Evolutionary conservation across 2,329 filamentous ascomycete species (phyloP).

Genomic region (Hymenoscyphus occultus): DNA sequence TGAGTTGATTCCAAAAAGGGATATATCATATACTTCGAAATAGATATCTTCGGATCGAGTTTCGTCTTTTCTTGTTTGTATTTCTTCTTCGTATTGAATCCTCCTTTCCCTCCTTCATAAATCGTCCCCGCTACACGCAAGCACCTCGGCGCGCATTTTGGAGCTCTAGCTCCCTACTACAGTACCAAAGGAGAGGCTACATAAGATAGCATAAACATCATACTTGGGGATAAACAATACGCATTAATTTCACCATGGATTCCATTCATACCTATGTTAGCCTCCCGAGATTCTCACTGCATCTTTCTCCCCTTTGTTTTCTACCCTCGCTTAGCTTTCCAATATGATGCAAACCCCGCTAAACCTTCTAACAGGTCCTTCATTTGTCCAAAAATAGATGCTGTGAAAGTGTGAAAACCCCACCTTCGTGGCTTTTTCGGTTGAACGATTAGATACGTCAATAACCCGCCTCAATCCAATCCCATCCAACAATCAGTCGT

Average conservation of each 20-base stretch:
- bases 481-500: conserved; percentile 22
- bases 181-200: too few species aligned
- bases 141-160: background rate
- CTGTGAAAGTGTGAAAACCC: background rate
- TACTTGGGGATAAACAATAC: too few species aligned
- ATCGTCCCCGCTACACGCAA: background rate
- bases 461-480: background rate
- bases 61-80: background rate
- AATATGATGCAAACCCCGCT: background rate
- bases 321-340: background rate
- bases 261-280: background rate
- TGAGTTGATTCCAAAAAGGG: too few species aligned
- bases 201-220: too few species aligned
- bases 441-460: background rate
- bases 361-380: background rate
- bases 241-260: background rate
- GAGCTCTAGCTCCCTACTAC: background rate
- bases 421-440: background rate
- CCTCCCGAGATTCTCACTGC: background rate
- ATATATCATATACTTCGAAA: background rate
- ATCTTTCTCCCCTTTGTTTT: background rate
- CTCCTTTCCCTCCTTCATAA: background rate
- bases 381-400: conserved; percentile 3
- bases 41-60: background rate
- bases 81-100: background rate